Percentiles rank a stretch among this genome's conserved stretches.
These are phyloP conservation scores for Podospora australis DNA, from an alignment of 495 filamentous ascomycete species.

Conservation along the genomic window DNA sequence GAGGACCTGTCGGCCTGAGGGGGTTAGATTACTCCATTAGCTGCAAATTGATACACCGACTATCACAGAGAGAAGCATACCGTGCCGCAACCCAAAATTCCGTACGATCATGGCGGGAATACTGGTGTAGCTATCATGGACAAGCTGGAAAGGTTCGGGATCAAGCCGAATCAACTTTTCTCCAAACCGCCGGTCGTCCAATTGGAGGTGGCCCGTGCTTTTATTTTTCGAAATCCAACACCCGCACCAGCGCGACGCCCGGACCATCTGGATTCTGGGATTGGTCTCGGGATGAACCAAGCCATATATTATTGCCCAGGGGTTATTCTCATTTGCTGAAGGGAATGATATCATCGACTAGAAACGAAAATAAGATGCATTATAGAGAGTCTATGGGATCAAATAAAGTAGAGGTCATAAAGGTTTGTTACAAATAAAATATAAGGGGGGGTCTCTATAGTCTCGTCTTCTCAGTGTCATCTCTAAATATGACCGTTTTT, in stretches of 20 bases:
- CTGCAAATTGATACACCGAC: not conserved
- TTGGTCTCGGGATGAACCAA: too few species aligned
- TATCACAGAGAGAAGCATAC: slow-evolving; percentile 19
- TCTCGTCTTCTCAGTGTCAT: not conserved
- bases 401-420: slow-evolving; percentile 6
- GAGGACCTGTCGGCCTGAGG: slow-evolving; percentile 41
- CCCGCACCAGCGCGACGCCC: not conserved
- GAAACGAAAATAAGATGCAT: not conserved
- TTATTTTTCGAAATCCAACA: not conserved
- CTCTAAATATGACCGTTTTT: too few species aligned
- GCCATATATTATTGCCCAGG: too few species aligned
- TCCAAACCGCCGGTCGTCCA: slow-evolving; percentile 6
- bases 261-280: too few species aligned
- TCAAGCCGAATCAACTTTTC: slow-evolving; percentile 25
- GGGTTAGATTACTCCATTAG: slow-evolving; percentile 13
- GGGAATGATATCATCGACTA: not conserved
- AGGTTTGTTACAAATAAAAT: slow-evolving; percentile 14
- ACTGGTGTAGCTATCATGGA: slow-evolving; percentile 12
- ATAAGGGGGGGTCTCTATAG: slow-evolving; percentile 1
- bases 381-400: slow-evolving; percentile 14
- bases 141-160: not conserved
- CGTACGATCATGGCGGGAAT: slow-evolving; percentile 44
- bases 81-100: slow-evolving; percentile 44
- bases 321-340: too few species aligned
- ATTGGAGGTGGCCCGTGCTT: slow-evolving; percentile 18